Conservation (phyloP, 768 basidiomycete genomes). For the Lactarius akahatsu region DNA sequence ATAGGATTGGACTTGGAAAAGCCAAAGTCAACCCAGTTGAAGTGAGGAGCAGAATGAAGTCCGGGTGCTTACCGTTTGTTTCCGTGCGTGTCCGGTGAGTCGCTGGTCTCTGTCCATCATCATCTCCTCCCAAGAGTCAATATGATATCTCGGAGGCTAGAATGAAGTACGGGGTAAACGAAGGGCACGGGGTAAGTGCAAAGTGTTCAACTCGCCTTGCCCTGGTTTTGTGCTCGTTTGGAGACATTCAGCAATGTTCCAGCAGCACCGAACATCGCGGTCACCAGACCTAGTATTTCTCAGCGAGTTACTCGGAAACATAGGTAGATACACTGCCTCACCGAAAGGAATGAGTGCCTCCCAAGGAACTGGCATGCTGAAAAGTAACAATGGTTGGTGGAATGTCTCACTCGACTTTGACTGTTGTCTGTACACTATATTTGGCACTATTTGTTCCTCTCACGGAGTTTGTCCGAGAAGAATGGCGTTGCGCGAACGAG, state of each 20-base stretch:
- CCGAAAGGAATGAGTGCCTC: conserved; percentile 97
- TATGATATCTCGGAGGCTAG: conserved; percentile 78
- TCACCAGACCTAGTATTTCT: conserved; percentile 62
- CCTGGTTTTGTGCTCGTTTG: conserved; percentile 79
- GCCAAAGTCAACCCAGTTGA: not conserved
- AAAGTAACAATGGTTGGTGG: not conserved
- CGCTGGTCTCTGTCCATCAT: conserved; percentile 92
- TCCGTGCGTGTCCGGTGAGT: conserved; percentile 82
- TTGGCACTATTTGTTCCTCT: conserved; percentile 21
- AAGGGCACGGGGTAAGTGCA: conserved; percentile 4
- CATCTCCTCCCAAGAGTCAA: conserved; percentile 93
- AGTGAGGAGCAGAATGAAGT: not conserved
- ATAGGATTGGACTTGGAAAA: conserved; percentile 56
- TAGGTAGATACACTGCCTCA: conserved; percentile 33
- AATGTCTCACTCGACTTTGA: not conserved
- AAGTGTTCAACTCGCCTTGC: conserved; percentile 60
- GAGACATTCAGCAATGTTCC: conserved; percentile 84
- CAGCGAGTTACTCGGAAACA: not conserved
- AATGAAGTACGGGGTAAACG: not conserved
- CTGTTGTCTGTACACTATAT: not conserved
- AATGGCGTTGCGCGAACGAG: too few relatives aligned
- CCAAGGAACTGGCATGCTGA: conserved; percentile 91
- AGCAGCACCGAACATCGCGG: conserved; percentile 85
- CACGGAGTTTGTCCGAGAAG: conserved; percentile 10
- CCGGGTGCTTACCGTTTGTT: conserved; percentile 68